A percentile compares a stretch with the other conserved stretches of the same genome.
These are phyloP conservation scores for Oryza glumipatula DNA, from an alignment of 176 grass and related monocot genomes.

Conservation along the genomic window DNA sequence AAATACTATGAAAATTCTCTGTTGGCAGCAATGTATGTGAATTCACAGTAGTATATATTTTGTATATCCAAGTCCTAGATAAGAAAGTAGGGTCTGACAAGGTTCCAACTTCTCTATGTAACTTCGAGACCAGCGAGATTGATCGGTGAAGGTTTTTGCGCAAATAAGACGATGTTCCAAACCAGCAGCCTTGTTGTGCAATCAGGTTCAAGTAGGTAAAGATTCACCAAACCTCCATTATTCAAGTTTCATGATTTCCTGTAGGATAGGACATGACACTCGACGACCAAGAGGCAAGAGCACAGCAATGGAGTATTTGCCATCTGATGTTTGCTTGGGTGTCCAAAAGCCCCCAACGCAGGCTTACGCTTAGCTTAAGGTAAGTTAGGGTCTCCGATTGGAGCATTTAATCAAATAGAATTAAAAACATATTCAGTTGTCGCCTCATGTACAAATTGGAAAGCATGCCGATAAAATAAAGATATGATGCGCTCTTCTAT, in stretches of 20 bases:
- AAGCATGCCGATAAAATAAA: not conserved
- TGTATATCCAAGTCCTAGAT: too few species aligned
- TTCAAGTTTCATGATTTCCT: not conserved
- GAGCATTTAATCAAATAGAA: not conserved
- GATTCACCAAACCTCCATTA: not conserved
- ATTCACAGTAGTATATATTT: too few species aligned
- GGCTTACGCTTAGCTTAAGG: not conserved
- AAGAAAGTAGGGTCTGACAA: too few species aligned
- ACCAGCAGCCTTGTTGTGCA: too few species aligned
- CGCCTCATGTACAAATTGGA: conserved; percentile 14
- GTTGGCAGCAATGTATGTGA: too few species aligned
- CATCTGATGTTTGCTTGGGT: not conserved
- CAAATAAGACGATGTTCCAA: too few species aligned
- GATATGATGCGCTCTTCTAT: not conserved
- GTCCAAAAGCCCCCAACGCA: too few species aligned
- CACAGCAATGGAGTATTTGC: not conserved
- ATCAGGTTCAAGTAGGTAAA: too few species aligned
- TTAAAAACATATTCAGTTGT: not conserved
- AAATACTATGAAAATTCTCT: too few species aligned
- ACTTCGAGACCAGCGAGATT: too few species aligned
- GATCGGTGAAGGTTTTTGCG: too few species aligned
- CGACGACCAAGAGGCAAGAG: not conserved
- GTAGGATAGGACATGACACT: not conserved
- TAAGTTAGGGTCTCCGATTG: not conserved
- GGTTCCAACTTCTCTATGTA: too few species aligned